Evolutionary conservation across 1,284 basidiomycete genomes (phyloP), one percentile per base, ranked within the genome.

Genomic region (Mycosarcoma mackinlayi): DNA sequence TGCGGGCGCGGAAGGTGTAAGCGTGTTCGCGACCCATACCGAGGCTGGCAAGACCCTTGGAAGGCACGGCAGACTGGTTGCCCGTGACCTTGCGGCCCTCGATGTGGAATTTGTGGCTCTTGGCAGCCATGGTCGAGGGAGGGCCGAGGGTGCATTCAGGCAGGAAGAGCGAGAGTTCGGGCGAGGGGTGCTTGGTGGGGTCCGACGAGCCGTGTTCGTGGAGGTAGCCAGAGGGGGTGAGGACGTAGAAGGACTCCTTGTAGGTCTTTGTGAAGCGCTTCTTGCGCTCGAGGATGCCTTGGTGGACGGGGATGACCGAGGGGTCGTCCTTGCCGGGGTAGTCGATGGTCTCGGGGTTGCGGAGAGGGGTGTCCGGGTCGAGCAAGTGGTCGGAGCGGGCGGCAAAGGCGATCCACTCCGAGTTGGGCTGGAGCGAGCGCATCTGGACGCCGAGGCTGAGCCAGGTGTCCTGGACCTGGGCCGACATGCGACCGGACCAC

Each of bases 321-420:
- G 93, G 92, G 83, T 98, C 95, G 79, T 94, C 92, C 85, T 93
- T 96, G 78, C 89, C 89, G 6, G 95, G 95, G 85, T 97, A 98
- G 69, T 88, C 86, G 83, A 98, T 92, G 44, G 84, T 84, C 76
- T 85, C 80, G 52, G 83, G 83, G 81, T 84, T 84, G 46, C 84
- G 87, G 84, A 82, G 77, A 94, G 87, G 21, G 91, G 95, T 14
- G 94, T 98, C 83, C 1, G 96, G 96, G 85, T 98, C 94, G 71
- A 98, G 88, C 19, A 98, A 88, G 84, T 98, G 95, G 84, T 98
- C 95, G 33, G 90, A 90, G 46, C 96, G 89, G 1, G 93, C 93
- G 18, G 92, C 91, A 83, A 98, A 98, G 16, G 93, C 88, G 74
- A 98, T 92, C 95, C 95, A 98, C 84, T 98, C 96, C 61, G 91